Evolutionary conservation across 768 basidiomycete genomes (phyloP), one percentile per base, ranked within the genome.

Genomic region (Pleurotus sapidus): DNA sequence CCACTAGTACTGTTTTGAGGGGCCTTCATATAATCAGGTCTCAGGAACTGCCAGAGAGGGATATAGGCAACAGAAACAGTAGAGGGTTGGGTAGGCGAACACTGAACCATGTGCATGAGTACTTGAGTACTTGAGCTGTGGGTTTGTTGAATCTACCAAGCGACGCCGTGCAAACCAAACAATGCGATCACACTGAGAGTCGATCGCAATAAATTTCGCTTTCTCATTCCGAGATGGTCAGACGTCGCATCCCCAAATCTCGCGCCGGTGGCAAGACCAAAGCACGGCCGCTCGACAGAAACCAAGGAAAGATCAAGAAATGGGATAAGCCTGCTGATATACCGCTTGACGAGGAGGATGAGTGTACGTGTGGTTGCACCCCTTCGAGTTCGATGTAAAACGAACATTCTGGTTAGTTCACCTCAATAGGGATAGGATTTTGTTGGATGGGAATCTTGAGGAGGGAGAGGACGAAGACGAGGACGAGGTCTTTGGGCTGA

Each of bases 401-500:
- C 43, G 60, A 49, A 46, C 23, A 60, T 59, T 30, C 42, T 5
- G 38, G 46, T 3, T 61, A 94, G 91, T 93, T 66, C 89, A 92
- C 67, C 73, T 77, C 1, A 83, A 84, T 25, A 80, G 83, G 54
- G 93, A 97, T 66, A 83, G 82, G 65, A 89, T 96, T 58, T 74
- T 91, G 4, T 76, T 97, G 4, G 86, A 91, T 39, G 86, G 80
- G n/a, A 78, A 82, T 34, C 68, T 74, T 1, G 75, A 67, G 18
- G 77, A 73, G 14, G 83, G 84, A 11, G 83, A 84, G 24, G 71
- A 75, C 23, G 83, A 74, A 14, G 84, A 86, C 12, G 88, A 88
- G 38, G 89, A 93, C 23, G 91, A 95, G 67, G 89, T 95, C n/a
- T 89, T 95, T 63, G 82, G 83, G 6, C 67, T 91, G 59, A 79